Evolutionary conservation across 1,284 basidiomycete genomes (phyloP), one percentile per base, ranked within the genome.

Genomic region (Somion occarium): DNA sequence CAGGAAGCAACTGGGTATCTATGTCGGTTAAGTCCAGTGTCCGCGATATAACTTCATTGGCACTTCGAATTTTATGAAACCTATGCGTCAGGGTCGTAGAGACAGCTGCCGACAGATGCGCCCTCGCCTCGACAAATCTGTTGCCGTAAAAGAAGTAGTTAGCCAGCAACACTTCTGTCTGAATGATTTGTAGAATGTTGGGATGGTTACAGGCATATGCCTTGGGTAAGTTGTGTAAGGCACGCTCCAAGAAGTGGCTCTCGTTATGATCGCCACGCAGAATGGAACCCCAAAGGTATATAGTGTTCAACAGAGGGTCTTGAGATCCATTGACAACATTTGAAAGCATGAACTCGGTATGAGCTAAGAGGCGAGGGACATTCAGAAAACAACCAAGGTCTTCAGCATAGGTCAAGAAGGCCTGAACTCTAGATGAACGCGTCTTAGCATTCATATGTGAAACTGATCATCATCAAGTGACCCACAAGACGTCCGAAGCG

Each of bases 91-190:
- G 58, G 9, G 62, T 67, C 11, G 79, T 56, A 1, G 70, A 60
- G 15, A 68, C 66, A 0, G 72, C 71, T 0, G 71, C 68, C 48
- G 69, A 69, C 11, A 69, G 69, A 41, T 76, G 71, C 51, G 72
- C 71, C 48, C 70, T 69, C 2, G 71, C 79, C 22, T 75, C 74
- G 0, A 71, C 54, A 27, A 69, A 61, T 26, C 71, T 64, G 3
- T 75, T 76, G 20, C 64, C 61, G 20, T 66, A 59, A 48, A 78
- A 74, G 56, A 81, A 76, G 60, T 82, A 84, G 55, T 73, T 71
- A 2, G 76, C 67, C 22, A 84, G 68, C 12, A 84, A 71, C 19
- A 81, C 64, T 56, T 77, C 73, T 0, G 74, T 73, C 58, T 77
- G 74, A 12, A 76, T 69, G 37, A 63, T 61, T 50, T 75, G 69